Percentiles rank a stretch among this genome's conserved stretches.
phyloP scores from a whole-genome alignment of 2,329 filamentous ascomycete species.

The Penicillium griseofulvum region DNA sequence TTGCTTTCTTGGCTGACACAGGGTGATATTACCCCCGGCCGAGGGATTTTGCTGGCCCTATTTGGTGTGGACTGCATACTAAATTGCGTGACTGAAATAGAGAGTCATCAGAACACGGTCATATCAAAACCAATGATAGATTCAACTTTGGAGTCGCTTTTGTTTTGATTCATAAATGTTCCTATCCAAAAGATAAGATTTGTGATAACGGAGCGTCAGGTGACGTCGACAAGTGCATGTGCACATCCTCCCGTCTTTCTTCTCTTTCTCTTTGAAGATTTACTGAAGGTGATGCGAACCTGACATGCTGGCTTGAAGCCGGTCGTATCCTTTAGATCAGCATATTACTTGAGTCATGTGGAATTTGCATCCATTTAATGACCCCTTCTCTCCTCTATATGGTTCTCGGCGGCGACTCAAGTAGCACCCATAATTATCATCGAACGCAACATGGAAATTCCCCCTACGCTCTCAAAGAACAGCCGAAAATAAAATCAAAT shows the following conservation, averaged over 20 bases:
- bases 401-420: constrained; percentile 17
- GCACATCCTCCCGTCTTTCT: constrained; percentile 12
- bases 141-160: neutral
- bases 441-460: constrained; percentile 25
- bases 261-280: neutral
- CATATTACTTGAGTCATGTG: constrained; percentile 10
- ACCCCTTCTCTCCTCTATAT: constrained; percentile 6
- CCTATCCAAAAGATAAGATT: constrained; percentile 5
- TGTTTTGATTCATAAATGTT: neutral
- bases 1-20: constrained; percentile 13
- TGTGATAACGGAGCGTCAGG: constrained; percentile 18
- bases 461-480: constrained; percentile 15
- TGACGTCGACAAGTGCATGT: constrained; percentile 15
- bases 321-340: neutral
- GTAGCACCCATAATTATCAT: constrained; percentile 14
- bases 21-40: constrained; percentile 11
- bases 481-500: constrained; percentile 9
- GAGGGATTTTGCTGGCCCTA: constrained; percentile 6
- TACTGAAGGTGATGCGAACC: constrained; percentile 2
- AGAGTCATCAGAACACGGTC: neutral
- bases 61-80: constrained; percentile 6
- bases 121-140: neutral
- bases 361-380: constrained; percentile 9
- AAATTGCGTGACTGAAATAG: neutral
- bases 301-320: constrained; percentile 3